Base-by-base conservation (phyloP, 495 filamentous ascomycete species). In the Lophiotrema nucula region DNA sequence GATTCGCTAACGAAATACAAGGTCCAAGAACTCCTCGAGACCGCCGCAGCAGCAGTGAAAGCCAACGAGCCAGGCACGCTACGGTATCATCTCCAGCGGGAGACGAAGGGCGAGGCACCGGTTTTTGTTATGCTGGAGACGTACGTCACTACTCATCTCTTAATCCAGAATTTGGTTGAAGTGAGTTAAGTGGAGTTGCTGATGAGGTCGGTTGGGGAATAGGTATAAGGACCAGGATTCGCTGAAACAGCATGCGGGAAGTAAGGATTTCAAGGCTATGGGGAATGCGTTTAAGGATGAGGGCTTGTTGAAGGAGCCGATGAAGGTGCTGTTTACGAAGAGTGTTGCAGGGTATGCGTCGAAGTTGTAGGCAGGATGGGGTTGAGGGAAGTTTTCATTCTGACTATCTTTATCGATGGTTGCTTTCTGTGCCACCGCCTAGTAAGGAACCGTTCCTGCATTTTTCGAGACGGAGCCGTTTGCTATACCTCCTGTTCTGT, bases 321-420 rank as follows among this genome's bases (percentile, higher is more conserved):
- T 53, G 60, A 46, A 63, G 47, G 54, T 58, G n/a, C 38, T 43
- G 11, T 52, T 53, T 31, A 52, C 47, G 19, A 58, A 63, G 54
- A 26, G 26, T 18, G 60, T 58, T 27, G 60, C 31, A 5, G 54
- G 60, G 26, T 63, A 41, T 37, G 45, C 50, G 11, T 55, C 50
- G 16, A 53, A 55, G 31, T 39, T 61, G 4, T 61, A 42, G 28
- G 23, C 15, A n/a, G n/a, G n/a, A n/a, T n/a, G n/a, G n/a, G n/a
- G n/a, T n/a, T n/a, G n/a, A n/a, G n/a, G n/a, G n/a, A n/a, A n/a
- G n/a, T n/a, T n/a, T n/a, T n/a, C n/a, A n/a, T n/a, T n/a, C n/a
- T n/a, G n/a, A n/a, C n/a, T n/a, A n/a, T n/a, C n/a, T n/a, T n/a
- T n/a, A n/a, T n/a, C n/a, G n/a, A n/a, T n/a, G n/a, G n/a, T n/a